Evolutionary conservation across 1,284 basidiomycete genomes (phyloP), one percentile per base, ranked within the genome.

Genomic region (Moesziomyces sp.): DNA sequence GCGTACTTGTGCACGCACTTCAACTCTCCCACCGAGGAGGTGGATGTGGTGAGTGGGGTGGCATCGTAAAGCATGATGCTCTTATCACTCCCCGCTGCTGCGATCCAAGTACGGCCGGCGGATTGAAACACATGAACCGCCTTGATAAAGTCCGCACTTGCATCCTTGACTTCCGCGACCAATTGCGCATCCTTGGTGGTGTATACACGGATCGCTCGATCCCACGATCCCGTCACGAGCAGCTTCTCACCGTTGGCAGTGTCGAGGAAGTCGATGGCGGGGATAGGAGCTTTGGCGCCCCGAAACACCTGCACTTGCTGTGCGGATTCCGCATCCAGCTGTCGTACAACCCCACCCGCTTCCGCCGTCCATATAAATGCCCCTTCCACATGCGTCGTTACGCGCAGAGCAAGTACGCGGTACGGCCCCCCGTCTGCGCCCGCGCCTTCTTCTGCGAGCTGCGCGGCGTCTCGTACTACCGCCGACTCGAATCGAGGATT

Each of bases 61-160:
- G 58, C 52, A 35, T 66, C 58, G 48, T 34, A 76, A 6, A 70
- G 19, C 50, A 62, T 63, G 16, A 77, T 56, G 21, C 47, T 51
- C 30, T 69, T 70, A 46, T 77, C 76, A 23, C 65, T 68, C 19
- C 76, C 76, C 7, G 60, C 76, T 3, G 54, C 53, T 0, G 74
- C 61, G 21, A 72, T 46, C 40, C 72, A 60, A 8, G 53, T 59
- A 0, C 38, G 35, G 3, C n/a, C 21, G 0, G 24, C 3, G 3
- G 56, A 51, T 11, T 7, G 23, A 21, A 77, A 70, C 5, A 56
- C 26, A 45, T 66, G 65, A 0, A 77, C 46, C 28, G 49, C 42
- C 46, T 77, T 77, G 68, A 77, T 67, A 50, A 77, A 77, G 51
- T 77, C 76, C 1, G 26, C 28, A 54, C 62, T 68, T 14, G 76